phyloP scores from a whole-genome alignment of 2,329 filamentous ascomycete genomes.

The Fusarium sp. region DNA sequence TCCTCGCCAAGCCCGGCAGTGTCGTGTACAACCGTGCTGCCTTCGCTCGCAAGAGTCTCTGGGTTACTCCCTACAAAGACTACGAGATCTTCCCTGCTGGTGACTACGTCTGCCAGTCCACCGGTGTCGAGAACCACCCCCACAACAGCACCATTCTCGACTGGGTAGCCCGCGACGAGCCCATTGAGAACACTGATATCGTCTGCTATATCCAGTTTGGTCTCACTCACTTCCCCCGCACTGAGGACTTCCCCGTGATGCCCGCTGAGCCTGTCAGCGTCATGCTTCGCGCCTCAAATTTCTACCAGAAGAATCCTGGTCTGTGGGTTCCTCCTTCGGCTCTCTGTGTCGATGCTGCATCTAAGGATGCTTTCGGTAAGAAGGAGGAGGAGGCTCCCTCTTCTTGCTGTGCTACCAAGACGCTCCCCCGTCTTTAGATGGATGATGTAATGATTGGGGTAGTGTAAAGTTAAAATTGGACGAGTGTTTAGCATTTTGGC shows the following conservation, averaged over 20 bases:
- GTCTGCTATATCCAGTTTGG: conserved; percentile 97
- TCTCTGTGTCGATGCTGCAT: conserved; percentile 36
- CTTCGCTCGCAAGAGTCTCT: conserved; percentile 69
- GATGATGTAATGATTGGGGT: background rate
- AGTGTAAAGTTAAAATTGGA: background rate
- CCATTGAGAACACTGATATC: conserved; percentile 83
- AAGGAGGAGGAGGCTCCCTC: conserved; percentile 26
- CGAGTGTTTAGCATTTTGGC: conserved; percentile 1
- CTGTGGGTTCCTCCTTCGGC: conserved; percentile 77
- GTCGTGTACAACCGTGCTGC: conserved; percentile 89
- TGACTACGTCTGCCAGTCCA: conserved; percentile 88
- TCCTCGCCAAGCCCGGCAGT: conserved; percentile 85
- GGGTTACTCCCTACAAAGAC: conserved; percentile 69
- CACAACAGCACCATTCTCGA: conserved; percentile 76
- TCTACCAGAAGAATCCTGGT: conserved; percentile 82
- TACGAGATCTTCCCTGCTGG: conserved; percentile 86
- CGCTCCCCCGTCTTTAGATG: conserved; percentile 15
- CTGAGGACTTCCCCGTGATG: conserved; percentile 95
- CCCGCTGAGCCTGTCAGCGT: conserved; percentile 86
- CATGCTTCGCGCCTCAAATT: conserved; percentile 81
- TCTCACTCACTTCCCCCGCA: conserved; percentile 86
- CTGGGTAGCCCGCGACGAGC: conserved; percentile 79
- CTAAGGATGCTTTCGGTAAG: conserved; percentile 32
- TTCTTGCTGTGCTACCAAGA: conserved; percentile 38
- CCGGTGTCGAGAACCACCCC: conserved; percentile 67